These are phyloP conservation scores for Alternaria alternata DNA, from an alignment of 2,329 filamentous ascomycete genomes.

Conservation along the genomic window DNA sequence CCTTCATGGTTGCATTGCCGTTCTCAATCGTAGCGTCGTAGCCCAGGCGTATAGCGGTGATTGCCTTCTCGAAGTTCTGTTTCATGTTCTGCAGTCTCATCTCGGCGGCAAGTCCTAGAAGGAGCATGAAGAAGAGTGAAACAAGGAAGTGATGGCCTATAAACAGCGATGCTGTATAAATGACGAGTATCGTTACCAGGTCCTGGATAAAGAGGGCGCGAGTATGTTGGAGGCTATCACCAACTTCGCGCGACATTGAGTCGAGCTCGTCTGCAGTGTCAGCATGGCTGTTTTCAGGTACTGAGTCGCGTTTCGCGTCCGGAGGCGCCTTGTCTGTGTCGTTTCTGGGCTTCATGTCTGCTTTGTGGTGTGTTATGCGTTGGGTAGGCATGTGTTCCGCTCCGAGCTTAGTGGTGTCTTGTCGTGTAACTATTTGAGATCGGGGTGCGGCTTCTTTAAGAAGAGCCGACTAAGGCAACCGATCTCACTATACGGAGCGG, in stretches of 20 bases:
- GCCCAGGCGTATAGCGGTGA: not conserved
- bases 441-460: not conserved
- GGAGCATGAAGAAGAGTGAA: not conserved
- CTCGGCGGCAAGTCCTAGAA: not conserved
- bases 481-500: not conserved
- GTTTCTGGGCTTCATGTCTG: not conserved
- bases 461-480: not conserved
- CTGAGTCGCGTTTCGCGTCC: not conserved
- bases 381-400: rapidly evolving
- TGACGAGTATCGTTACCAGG: rapidly evolving
- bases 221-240: not conserved
- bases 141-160: not conserved
- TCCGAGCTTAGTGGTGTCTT: rapidly evolving
- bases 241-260: not conserved
- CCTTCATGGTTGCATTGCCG: not conserved
- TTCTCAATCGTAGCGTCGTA: not conserved
- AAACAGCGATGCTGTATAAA: not conserved
- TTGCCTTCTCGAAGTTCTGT: not conserved
- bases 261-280: too few relatives aligned
- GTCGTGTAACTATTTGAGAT: too few relatives aligned
- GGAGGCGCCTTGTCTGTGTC: rapidly evolving
- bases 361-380: not conserved
- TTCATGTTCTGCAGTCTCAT: not conserved
- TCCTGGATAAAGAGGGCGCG: not conserved
- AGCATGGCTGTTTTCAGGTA: not conserved